These are phyloP conservation scores for Lenzites betulinus DNA, from an alignment of 768 basidiomycete species.

Conservation along the genomic window DNA sequence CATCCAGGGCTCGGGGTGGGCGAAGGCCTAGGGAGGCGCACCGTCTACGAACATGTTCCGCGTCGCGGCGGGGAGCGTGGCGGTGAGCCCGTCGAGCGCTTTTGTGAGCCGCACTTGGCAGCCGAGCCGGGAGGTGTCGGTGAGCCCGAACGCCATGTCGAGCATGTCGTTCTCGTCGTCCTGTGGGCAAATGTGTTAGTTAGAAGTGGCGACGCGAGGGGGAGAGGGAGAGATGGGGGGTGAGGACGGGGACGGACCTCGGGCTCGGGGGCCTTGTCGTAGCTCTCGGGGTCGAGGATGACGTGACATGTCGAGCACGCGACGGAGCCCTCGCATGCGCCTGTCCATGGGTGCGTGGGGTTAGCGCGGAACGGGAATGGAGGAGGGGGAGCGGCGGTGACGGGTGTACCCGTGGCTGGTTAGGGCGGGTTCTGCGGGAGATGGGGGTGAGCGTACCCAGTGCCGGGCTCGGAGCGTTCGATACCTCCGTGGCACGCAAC, in stretches of 20 bases:
- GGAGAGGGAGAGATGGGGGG: not conserved
- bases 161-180: conserved; percentile 99
- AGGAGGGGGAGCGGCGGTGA: no score
- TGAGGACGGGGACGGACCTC: conserved; percentile 33
- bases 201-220: no score
- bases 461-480: conserved; percentile 63
- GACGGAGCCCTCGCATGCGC: conserved; percentile 95
- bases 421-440: no score
- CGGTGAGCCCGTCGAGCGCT: conserved; percentile 82
- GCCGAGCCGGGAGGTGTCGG: conserved; percentile 85
- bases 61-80: conserved; percentile 87
- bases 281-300: conserved; percentile 78
- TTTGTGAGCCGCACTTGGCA: conserved; percentile 79
- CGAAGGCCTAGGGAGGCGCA: no score
- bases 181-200: not conserved
- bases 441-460: conserved; percentile 53
- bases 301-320: conserved; percentile 99
- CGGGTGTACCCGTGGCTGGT: no score
- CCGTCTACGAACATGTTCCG: conserved; percentile 98
- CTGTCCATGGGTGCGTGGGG: no score
- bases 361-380: no score
- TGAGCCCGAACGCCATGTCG: conserved; percentile 96
- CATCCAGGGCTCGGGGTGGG: no score
- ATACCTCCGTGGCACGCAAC: conserved; percentile 49
- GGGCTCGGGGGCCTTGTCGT: conserved; percentile 87